Base-by-base conservation (phyloP, 1,284 basidiomycete species). In the Ustilago bromivora region DNA sequence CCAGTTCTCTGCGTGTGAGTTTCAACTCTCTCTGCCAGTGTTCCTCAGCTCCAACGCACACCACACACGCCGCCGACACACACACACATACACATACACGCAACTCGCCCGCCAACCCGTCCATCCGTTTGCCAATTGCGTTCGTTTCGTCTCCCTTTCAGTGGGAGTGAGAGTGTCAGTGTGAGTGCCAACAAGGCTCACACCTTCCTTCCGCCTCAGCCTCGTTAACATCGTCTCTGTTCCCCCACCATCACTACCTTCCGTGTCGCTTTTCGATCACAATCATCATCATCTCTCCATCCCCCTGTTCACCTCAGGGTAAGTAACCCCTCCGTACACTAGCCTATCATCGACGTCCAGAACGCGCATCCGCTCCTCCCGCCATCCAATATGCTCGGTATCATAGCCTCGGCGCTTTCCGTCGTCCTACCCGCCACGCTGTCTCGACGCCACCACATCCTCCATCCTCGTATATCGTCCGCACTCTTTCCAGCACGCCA, bases 221-320 rank as follows among this genome's bases (percentile, higher is more conserved):
- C 57, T 51, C 58, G 57, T 62, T 57, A 63, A 66, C 58, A 59
- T 63, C 68, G 51, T 58, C 68, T 47, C 52, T 41, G 54, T 28
- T 36, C 53, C 65, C 61, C 71, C 61, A 64, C 61, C 62, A 53
- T 31, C 51, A 58, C 57, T 19, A 61, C 61, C 60, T 38, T 32
- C 52, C 34, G 64, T 67, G 61, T 72, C 70, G 61, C 67, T 67
- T 64, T 51, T 51, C 31, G 49, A 51, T 51, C 49, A 51, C 31
- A 55, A 64, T 62, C 71, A 67, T 67, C 61, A 67, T 56, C 71
- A 55, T 51, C 40, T 43, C 49, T 51, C 23, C 53, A 70, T 73
- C 71, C 61, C 54, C 61, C 71, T 68, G 71, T 64, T 54, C 58
- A 65, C 17, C 51, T 58, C 65, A 73, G 71, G 61, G 71, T 73